These are phyloP conservation scores for Gyrodon lividus DNA, from an alignment of 768 basidiomycete genomes.

Conservation along the genomic window DNA sequence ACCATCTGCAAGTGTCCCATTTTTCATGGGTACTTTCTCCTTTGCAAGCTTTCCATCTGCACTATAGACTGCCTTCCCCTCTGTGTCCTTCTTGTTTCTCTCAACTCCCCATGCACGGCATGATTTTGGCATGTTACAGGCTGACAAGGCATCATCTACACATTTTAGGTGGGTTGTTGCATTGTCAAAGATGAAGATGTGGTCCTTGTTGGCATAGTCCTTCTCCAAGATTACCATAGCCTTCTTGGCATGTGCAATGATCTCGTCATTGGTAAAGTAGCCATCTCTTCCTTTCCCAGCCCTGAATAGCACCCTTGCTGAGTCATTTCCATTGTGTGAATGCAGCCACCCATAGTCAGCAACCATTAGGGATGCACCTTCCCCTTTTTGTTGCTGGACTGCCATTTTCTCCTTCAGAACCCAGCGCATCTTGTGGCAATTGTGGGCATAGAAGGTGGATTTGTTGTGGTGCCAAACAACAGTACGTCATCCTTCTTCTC, in stretches of 20 bases:
- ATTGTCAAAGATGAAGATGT: conserved; percentile 26
- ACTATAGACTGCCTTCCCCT: conserved; percentile 4
- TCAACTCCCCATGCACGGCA: conserved; percentile 5
- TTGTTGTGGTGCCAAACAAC: too few relatives aligned
- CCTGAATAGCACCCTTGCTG: conserved; percentile 8
- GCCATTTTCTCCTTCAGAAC: too few relatives aligned
- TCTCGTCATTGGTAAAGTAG: conserved; percentile 28
- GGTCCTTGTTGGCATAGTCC: conserved; percentile 31
- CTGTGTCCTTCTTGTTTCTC: conserved; percentile 6
- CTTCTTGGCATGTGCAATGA: conserved; percentile 25
- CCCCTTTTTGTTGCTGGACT: conserved; percentile 30
- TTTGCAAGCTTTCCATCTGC: not conserved
- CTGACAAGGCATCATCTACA: conserved; percentile 18
- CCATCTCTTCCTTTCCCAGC: conserved; percentile 26
- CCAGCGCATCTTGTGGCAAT: too few relatives aligned
- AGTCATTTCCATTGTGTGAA: conserved; percentile 2
- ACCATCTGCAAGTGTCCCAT: conserved; percentile 22
- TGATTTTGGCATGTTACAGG: conserved; percentile 21
- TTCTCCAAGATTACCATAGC: conserved; percentile 19
- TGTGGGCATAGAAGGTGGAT: too few relatives aligned
- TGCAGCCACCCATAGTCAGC: conserved; percentile 15
- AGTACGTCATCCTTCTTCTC: too few relatives aligned
- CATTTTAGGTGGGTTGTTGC: conserved; percentile 24
- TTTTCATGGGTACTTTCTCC: not conserved
- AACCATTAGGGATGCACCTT: conserved; percentile 31